A percentile compares a stretch with the other conserved stretches of the same genome.
Evolutionary conservation across 1,284 basidiomycete species (phyloP).

Genomic region (Porodaedalea pini): DNA sequence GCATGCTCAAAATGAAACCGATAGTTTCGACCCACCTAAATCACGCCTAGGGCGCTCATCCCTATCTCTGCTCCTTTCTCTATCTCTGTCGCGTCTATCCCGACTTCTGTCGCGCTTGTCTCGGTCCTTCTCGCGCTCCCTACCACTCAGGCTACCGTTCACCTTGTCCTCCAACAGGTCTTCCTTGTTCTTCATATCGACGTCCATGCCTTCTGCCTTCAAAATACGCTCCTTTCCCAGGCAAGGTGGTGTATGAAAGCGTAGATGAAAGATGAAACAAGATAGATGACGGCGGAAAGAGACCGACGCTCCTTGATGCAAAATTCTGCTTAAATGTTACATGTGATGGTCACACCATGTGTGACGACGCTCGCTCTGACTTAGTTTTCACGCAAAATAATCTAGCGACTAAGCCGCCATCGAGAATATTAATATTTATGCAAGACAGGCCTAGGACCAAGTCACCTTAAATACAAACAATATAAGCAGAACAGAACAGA

Average conservation of each 20-base stretch:
- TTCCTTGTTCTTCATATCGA: slow-evolving; percentile 75
- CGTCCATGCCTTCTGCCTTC: slow-evolving; percentile 52
- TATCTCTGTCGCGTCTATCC: slow-evolving; percentile 37
- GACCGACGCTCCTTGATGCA: no score
- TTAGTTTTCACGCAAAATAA: no score
- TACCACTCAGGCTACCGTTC: slow-evolving; percentile 22
- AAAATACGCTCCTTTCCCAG: not conserved
- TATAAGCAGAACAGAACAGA: no score
- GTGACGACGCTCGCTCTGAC: no score
- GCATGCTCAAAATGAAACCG: slow-evolving; percentile 9
- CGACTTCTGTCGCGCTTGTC: slow-evolving; percentile 43
- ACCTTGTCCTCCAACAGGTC: slow-evolving; percentile 48
- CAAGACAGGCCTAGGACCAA: no score
- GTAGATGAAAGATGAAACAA: no score
- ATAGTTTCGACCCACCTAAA: slow-evolving; percentile 41
- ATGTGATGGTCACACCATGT: no score
- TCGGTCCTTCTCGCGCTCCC: slow-evolving; percentile 35
- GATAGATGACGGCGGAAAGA: no score
- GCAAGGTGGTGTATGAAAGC: not conserved
- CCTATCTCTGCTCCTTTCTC: slow-evolving; percentile 49
- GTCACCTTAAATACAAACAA: no score
- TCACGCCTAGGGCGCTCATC: slow-evolving; percentile 47
- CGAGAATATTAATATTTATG: no score
- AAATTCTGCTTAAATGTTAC: no score
- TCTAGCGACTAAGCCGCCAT: no score